A percentile compares a stretch with the other conserved stretches of the same genome.
These are phyloP conservation scores for Coffea eugenioides DNA, from an alignment of 257 asterid genomes.

Conservation along the genomic window DNA sequence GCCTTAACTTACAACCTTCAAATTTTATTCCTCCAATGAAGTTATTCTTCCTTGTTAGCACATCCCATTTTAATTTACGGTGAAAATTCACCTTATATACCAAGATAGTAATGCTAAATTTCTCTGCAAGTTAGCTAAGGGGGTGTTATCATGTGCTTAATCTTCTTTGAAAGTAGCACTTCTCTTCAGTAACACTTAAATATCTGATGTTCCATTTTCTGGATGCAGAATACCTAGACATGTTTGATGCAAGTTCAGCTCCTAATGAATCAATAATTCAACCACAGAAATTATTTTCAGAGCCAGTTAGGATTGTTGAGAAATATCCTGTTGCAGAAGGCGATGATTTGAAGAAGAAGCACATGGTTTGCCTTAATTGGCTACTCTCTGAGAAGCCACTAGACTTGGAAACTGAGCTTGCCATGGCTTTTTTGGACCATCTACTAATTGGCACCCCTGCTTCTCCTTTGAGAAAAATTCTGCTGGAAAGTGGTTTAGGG, in stretches of 20 bases:
- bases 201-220: constrained; percentile 15
- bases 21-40: constrained; percentile 2
- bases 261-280: constrained; percentile 71
- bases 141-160: not conserved
- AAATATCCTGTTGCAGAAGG: constrained; percentile 94
- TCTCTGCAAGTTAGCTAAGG: not conserved
- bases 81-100: not conserved
- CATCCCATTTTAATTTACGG: not conserved
- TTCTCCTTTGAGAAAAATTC: constrained; percentile 88
- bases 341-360: constrained; percentile 81
- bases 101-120: not conserved
- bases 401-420: constrained; percentile 92
- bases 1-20: not conserved
- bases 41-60: not conserved
- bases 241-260: constrained; percentile 88
- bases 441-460: constrained; percentile 97
- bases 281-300: constrained; percentile 68
- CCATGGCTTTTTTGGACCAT: constrained; percentile 87
- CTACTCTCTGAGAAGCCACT: constrained; percentile 83
- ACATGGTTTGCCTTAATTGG: constrained; percentile 98
- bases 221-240: constrained; percentile 75
- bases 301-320: constrained; percentile 82
- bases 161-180: constrained; percentile 12
- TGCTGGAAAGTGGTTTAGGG: constrained; percentile 94
- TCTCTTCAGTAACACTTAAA: constrained; percentile 2